These are phyloP conservation scores for Sugiyamaella lignohabitans DNA, from an alignment of 805 yeast species.

Conservation along the genomic window DNA sequence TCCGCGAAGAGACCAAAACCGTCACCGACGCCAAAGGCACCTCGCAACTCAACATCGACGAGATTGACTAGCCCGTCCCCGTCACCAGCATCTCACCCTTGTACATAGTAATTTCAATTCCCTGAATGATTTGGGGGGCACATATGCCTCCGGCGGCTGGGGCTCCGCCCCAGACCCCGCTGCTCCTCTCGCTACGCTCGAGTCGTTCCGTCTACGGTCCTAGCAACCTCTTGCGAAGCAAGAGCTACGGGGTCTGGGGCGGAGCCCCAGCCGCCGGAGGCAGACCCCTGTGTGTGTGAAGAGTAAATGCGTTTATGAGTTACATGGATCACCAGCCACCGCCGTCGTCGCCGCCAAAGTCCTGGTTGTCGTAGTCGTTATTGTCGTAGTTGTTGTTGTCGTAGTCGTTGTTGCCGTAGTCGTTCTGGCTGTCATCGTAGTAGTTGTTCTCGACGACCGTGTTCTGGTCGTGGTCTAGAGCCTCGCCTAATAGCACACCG, in stretches of 20 bases:
- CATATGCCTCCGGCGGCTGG: too few relatives aligned
- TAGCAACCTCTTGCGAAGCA: too few relatives aligned
- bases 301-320: too few relatives aligned
- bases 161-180: too few relatives aligned
- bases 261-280: too few relatives aligned
- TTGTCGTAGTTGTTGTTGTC: constrained; percentile 26
- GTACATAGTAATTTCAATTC: background rate
- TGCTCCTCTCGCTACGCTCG: too few relatives aligned
- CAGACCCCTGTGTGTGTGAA: too few relatives aligned
- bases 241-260: too few relatives aligned
- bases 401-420: constrained; percentile 27
- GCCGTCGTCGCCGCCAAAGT: background rate
- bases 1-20: constrained; percentile 44
- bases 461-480: constrained; percentile 27
- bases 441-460: constrained; percentile 35
- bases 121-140: too few relatives aligned
- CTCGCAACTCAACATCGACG: background rate
- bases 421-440: constrained; percentile 26
- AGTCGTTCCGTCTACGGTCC: too few relatives aligned
- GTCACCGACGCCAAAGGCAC: background rate
- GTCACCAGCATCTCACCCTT: too few relatives aligned
- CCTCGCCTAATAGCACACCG: constrained; percentile 47
- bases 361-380: background rate
- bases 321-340: constrained; percentile 1
- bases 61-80: background rate